Base-by-base conservation (phyloP, 2,329 filamentous ascomycete genomes). In the Dothistroma septosporum region DNA sequence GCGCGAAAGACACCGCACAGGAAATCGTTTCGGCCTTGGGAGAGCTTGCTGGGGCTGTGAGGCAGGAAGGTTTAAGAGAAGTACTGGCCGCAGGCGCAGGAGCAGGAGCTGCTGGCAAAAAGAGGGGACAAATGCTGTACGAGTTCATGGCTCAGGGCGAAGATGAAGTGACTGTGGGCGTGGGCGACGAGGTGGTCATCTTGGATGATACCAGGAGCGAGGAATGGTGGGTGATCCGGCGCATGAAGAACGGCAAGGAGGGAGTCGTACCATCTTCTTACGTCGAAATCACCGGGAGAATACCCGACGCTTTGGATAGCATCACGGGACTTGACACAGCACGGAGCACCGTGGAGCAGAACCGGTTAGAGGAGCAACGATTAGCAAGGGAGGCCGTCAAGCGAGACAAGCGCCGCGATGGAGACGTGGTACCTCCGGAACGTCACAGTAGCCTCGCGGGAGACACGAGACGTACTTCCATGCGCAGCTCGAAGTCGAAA, bases 251-350 rank as follows among this genome's bases (percentile, higher is more conserved):
- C 73, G 91, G 91, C 68, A 94, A 92, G 73, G 91, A 97, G 77
- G 94, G 94, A 44, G 94, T 99, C 28, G 92, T 99, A 9, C 94
- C 94, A 14, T 94, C 92, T 79, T 96, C 91, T 76, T 99, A 97
- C 72, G 88, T 99, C 68, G 93, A 99, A 75, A 80, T 96, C 56
- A 92, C 86, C 22, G 91, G 91, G 58, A 83, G 84, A 12, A 75
- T 87, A 24, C 77, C 82, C 4, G 78, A 82, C 37, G 75, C 81
- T 28, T 69, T 77, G 19, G 70, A 72, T 14, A 79, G 78, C 48
- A 78, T 81, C 44, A 78, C 80, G 11, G 85, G 86, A 8, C 69
- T 87, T 52, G 84, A 85, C 61, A 81, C 83, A 19, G 85, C 82
- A 24, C 77, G 81, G 70, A 91, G 90, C 8, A 84, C 83, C 0